A percentile compares a stretch with the other conserved stretches of the same genome.
phyloP scores from a whole-genome alignment of 805 yeast genomes.

The Clavispora vitiphila region DNA sequence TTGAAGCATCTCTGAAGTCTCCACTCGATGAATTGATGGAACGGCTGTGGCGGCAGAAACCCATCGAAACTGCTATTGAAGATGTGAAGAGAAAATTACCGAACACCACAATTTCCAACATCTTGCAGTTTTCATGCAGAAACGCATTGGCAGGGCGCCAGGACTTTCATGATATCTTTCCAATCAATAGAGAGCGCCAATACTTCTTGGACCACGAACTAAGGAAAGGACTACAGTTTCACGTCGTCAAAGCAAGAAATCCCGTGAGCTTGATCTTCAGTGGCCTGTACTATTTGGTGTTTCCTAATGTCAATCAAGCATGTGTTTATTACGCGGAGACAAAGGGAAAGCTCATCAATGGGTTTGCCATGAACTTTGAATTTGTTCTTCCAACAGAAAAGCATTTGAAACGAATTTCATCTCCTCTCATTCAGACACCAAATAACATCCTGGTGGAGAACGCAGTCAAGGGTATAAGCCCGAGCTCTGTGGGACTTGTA shows the following conservation, averaged over 20 bases:
- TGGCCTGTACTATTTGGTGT: constrained; percentile 51
- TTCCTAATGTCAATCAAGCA: constrained; percentile 45
- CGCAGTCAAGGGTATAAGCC: neutral
- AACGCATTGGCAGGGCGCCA: constrained; percentile 31
- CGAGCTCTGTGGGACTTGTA: neutral
- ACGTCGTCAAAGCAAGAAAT: constrained; percentile 47
- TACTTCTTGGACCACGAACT: constrained; percentile 20
- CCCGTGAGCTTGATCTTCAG: constrained; percentile 39
- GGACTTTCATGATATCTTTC: constrained; percentile 39
- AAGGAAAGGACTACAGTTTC: constrained; percentile 25
- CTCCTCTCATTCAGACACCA: constrained; percentile 22
- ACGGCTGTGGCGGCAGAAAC: constrained; percentile 28
- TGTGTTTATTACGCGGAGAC: constrained; percentile 50
- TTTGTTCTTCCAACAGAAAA: constrained; percentile 34
- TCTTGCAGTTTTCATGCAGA: constrained; percentile 34
- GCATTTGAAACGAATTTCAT: constrained; percentile 23
- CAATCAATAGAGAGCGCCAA: constrained; percentile 27
- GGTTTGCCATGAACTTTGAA: constrained; percentile 40
- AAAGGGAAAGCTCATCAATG: constrained; percentile 44
- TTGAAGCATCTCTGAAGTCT: constrained; percentile 11
- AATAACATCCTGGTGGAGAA: neutral
- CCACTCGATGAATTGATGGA: constrained; percentile 25
- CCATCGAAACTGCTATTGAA: constrained; percentile 19
- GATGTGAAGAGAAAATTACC: constrained; percentile 16
- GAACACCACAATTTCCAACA: constrained; percentile 16